Base-by-base conservation (phyloP, 2,329 filamentous ascomycete species). In the Falciphora oryzae region DNA sequence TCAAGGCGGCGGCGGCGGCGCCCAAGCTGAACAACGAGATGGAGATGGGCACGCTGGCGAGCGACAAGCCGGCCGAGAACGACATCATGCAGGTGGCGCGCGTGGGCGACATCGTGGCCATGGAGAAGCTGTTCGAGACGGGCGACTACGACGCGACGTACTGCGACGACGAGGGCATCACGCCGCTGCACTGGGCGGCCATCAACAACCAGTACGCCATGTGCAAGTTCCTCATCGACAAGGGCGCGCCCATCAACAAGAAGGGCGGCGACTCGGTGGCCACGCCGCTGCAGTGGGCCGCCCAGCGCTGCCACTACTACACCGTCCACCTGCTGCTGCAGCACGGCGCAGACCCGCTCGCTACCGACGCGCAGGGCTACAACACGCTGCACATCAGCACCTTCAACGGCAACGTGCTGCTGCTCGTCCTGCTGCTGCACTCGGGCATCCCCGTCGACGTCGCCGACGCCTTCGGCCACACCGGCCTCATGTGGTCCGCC, bases 181-280 rank as follows among this genome's bases (percentile, higher is more conserved):
- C 94, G 57, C 93, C 95, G 67, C 79, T 99, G 76, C 95, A 98
- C 82, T 99, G 95, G 95, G 95, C 95, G 60, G 92, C 96, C 53
- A 98, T 99, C 76, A 99, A 99, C 80, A 98, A 98, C 74, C 95
- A 97, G 75, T 96, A 94, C 79, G 91, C 92, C 69, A 93, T 98
- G 82, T 97, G 94, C 85, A 94, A 95, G 76, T 97, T 96, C 77
- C 87, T 99, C 59, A 85, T 99, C 74, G 91, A 85, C 62, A 78
- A 81, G 68, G 93, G 93, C 73, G 95, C 93, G 73, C 90, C 96
- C 74, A 90, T 98, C 72, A 98, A 99, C 78, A 89, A 88, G 68
- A 97, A 96, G 77, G 95, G 96, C 76, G 95, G 95, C 76, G 94
- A 98, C 73, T 97, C 93, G 13, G 85, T 96, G 57, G 94, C 95